A percentile compares a stretch with the other conserved stretches of the same genome.
These are phyloP conservation scores for Candida palmyrensis DNA, from an alignment of 805 yeast genomes.

Conservation along the genomic window DNA sequence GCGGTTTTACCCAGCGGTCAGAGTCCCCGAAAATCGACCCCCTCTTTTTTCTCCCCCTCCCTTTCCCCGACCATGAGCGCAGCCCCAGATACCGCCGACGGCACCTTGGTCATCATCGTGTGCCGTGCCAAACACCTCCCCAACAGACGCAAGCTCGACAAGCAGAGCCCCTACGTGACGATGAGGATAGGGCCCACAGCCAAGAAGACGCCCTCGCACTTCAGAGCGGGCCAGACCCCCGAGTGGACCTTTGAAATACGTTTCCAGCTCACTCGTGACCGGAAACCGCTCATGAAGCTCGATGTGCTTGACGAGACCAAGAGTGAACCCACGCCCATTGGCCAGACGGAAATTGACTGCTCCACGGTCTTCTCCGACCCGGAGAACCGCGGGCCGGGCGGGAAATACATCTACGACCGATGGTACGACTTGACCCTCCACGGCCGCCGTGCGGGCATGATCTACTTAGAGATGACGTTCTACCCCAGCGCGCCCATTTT, in stretches of 20 bases:
- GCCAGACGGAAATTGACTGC: conserved; percentile 75
- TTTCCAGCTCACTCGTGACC: conserved; percentile 59
- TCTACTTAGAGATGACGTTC: conserved; percentile 88
- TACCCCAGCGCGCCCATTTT: conserved; percentile 54
- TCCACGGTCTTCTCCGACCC: conserved; percentile 54
- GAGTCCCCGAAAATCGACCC: conserved; percentile 7
- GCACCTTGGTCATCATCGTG: conserved; percentile 67
- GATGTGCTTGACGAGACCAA: conserved; percentile 83
- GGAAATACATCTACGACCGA: conserved; percentile 70
- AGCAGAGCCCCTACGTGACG: conserved; percentile 89
- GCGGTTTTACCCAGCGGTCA: too few species aligned
- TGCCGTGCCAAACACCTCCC: conserved; percentile 82
- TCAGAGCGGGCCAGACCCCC: conserved; percentile 93
- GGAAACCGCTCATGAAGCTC: conserved; percentile 59
- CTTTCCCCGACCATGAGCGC: background rate
- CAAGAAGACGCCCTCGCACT: conserved; percentile 68
- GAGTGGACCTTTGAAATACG: conserved; percentile 76
- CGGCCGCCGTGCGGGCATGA: conserved; percentile 78
- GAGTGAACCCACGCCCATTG: conserved; percentile 80
- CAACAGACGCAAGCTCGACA: conserved; percentile 79
- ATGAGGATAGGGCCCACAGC: conserved; percentile 78
- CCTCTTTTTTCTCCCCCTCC: conserved; percentile 6
- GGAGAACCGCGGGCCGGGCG: conserved; percentile 45
- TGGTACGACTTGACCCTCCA: conserved; percentile 75
- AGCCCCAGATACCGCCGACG: conserved; percentile 36